Evolutionary conservation across 2,329 filamentous ascomycete genomes (phyloP).

Genomic region (Parastagonospora nodorum): DNA sequence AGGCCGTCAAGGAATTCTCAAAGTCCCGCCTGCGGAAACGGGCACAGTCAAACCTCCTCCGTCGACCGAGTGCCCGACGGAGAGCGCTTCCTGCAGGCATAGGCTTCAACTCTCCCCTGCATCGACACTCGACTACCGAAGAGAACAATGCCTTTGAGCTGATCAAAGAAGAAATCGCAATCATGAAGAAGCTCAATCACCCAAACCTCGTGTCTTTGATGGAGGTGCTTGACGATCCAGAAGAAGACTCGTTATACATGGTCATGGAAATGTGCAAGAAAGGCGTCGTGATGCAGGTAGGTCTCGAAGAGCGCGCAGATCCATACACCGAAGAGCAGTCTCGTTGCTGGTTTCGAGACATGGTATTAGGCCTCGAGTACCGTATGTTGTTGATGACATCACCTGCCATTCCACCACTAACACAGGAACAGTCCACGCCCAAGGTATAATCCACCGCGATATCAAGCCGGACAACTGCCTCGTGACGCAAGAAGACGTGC

Average conservation of each 20-base stretch:
- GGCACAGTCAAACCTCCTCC: slow-evolving; percentile 85
- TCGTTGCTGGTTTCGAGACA: slow-evolving; percentile 89
- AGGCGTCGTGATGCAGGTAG: slow-evolving; percentile 95
- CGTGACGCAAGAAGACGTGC: slow-evolving; percentile 85
- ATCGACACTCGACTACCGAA: slow-evolving; percentile 62
- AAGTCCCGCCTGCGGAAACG: slow-evolving; percentile 88
- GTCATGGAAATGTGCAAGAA: slow-evolving; percentile 99
- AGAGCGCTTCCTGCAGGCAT: slow-evolving; percentile 59
- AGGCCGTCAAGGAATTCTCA: slow-evolving; percentile 98
- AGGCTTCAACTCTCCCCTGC: slow-evolving; percentile 67
- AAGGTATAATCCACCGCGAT: slow-evolving; percentile 93
- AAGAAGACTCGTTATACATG: slow-evolving; percentile 97
- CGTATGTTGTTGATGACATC: slow-evolving; percentile 56
- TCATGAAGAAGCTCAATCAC: slow-evolving; percentile 98
- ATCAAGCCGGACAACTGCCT: slow-evolving; percentile 98
- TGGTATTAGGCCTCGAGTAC: slow-evolving; percentile 95
- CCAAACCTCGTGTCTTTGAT: slow-evolving; percentile 91
- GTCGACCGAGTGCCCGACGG: slow-evolving; percentile 62
- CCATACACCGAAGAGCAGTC: slow-evolving; percentile 84
- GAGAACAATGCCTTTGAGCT: slow-evolving; percentile 77
- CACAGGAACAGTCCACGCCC: slow-evolving; percentile 73
- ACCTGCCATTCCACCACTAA: slow-evolving; percentile 17
- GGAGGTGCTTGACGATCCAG: slow-evolving; percentile 93
- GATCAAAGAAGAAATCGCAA: slow-evolving; percentile 94
- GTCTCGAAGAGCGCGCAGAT: slow-evolving; percentile 78